These are phyloP conservation scores for Clonostachys rosea DNA, from an alignment of 2,329 filamentous ascomycete genomes.

Conservation along the genomic window DNA sequence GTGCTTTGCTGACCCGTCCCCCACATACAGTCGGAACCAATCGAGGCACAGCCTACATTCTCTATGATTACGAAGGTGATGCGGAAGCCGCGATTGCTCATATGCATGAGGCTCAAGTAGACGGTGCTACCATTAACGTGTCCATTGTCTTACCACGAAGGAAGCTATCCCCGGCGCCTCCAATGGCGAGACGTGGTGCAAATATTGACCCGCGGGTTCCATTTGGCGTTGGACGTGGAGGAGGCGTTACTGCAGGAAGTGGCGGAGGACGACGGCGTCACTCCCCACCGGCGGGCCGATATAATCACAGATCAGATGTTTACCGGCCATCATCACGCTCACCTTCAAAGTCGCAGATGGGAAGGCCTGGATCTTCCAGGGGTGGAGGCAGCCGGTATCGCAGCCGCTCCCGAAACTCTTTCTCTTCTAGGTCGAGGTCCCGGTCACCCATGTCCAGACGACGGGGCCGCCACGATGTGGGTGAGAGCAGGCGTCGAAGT, in stretches of 20 bases:
- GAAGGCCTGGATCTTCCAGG: slow-evolving; percentile 15
- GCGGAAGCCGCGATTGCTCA: slow-evolving; percentile 87
- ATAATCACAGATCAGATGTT: slow-evolving; percentile 43
- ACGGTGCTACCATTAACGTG: slow-evolving; percentile 78
- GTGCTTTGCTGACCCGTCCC: slow-evolving; percentile 6
- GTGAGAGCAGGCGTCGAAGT: slow-evolving; percentile 33
- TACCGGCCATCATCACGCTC: slow-evolving; percentile 60
- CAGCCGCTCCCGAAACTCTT: slow-evolving; percentile 36
- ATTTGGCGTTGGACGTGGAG: slow-evolving; percentile 21
- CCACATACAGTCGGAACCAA: slow-evolving; percentile 69
- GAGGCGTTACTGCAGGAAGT: slow-evolving; percentile 20
- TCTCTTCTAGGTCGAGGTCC: slow-evolving; percentile 43
- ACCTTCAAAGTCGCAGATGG: slow-evolving; percentile 33
- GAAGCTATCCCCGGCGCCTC: slow-evolving; percentile 77
- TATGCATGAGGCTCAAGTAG: slow-evolving; percentile 97
- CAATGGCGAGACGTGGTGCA: slow-evolving; percentile 59
- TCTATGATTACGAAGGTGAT: slow-evolving; percentile 71
- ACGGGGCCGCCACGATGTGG: slow-evolving; percentile 19
- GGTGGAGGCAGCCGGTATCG: slow-evolving; percentile 32
- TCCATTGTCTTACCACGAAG: slow-evolving; percentile 82
- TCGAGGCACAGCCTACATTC: slow-evolving; percentile 87
- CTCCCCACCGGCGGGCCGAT: slow-evolving; percentile 26
- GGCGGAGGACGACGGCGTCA: slow-evolving; percentile 29
- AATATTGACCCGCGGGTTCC: slow-evolving; percentile 47
- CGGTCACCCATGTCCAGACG: slow-evolving; percentile 29